These are phyloP conservation scores for Chalciporus sphaerocephalus DNA, from an alignment of 768 basidiomycete genomes.

Conservation along the genomic window DNA sequence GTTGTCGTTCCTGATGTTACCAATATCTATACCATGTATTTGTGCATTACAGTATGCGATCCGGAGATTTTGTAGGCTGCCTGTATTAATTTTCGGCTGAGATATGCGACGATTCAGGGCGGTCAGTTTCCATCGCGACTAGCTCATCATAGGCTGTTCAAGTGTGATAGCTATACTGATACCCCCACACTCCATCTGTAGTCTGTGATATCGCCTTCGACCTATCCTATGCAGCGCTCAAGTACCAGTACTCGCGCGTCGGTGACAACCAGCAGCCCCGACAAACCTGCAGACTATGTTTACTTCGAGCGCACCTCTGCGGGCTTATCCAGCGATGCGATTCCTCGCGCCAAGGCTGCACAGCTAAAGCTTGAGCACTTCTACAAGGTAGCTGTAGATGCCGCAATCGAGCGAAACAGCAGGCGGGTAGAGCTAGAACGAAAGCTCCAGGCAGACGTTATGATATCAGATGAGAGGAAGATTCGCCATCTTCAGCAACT, in stretches of 20 bases:
- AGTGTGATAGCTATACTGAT: too few species aligned
- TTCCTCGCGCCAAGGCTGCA: slow-evolving; percentile 82
- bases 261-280: slow-evolving; percentile 20
- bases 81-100: too few species aligned
- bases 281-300: slow-evolving; percentile 69
- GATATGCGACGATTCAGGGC: not conserved
- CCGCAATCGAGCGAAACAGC: slow-evolving; percentile 89
- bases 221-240: slow-evolving; percentile 27
- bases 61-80: not conserved
- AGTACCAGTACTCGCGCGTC: slow-evolving; percentile 29
- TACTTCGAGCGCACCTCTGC: slow-evolving; percentile 82
- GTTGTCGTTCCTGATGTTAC: not conserved
- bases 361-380: slow-evolving; percentile 95
- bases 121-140: not conserved
- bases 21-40: not conserved
- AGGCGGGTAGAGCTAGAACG: slow-evolving; percentile 87
- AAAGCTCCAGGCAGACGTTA: slow-evolving; percentile 62
- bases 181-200: too few species aligned
- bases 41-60: not conserved
- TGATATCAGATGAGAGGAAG: slow-evolving; percentile 81
- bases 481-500: slow-evolving; percentile 76
- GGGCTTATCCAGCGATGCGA: slow-evolving; percentile 75
- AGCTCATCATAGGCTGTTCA: not conserved
- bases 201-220: too few species aligned
- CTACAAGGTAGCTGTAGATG: slow-evolving; percentile 95